phyloP scores from a whole-genome alignment of 75 land plant genomes.

The Selaginella moellendorffii region DNA sequence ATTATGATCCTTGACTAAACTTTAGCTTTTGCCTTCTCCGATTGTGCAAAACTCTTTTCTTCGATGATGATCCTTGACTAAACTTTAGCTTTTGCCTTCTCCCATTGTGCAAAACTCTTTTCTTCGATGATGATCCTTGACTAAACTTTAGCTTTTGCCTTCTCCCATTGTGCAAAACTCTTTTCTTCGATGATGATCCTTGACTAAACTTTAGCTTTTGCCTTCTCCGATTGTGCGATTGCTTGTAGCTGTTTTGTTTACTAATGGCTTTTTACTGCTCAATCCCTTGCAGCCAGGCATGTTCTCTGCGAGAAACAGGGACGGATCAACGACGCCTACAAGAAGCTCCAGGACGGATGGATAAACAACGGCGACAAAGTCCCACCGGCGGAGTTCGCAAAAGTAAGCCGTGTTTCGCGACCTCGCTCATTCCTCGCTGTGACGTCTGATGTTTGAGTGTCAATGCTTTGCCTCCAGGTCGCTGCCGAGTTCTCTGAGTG shows the following conservation, averaged over 20 bases:
- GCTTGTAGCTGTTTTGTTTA: background rate
- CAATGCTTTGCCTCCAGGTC: conserved; percentile 31
- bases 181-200: too few relatives aligned
- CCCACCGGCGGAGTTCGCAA: conserved; percentile 83
- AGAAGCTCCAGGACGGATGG: conserved; percentile 86
- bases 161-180: too few relatives aligned
- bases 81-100: too few relatives aligned
- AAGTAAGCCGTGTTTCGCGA: conserved; percentile 26
- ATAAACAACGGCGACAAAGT: conserved; percentile 76
- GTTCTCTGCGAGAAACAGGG: conserved; percentile 77
- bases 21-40: too few relatives aligned
- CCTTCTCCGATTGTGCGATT: too few relatives aligned
- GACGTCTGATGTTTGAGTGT: background rate
- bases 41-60: too few relatives aligned
- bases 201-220: too few relatives aligned
- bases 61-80: too few relatives aligned
- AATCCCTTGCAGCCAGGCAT: conserved; percentile 43
- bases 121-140: too few relatives aligned
- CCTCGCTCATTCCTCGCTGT: background rate
- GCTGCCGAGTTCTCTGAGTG: conserved; percentile 97
- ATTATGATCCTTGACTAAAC: too few relatives aligned
- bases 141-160: too few relatives aligned
- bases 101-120: too few relatives aligned
- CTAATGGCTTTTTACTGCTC: background rate
- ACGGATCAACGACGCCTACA: conserved; percentile 77